Base-by-base conservation (phyloP, 2,329 filamentous ascomycete species). In the Keithomyces neogunnii region DNA sequence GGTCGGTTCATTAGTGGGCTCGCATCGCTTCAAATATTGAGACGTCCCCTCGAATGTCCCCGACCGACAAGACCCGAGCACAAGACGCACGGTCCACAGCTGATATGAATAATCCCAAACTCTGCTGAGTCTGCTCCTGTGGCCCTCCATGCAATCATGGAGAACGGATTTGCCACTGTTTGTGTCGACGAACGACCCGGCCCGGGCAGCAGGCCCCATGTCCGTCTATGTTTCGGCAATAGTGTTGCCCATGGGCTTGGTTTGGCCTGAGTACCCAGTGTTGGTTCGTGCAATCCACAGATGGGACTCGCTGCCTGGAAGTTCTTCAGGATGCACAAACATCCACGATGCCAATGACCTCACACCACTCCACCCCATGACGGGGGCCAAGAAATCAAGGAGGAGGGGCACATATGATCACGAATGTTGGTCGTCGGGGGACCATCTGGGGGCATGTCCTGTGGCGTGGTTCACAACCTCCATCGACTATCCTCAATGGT, bases 381-480 rank as follows among this genome's bases (percentile, higher is more conserved):
- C 19, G 19, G n/a, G 11, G 66, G 53, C 42, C 66, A 73, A 47
- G 77, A 68, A 7, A 69, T 70, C 4, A 74, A 69, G 29, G 77
- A 70, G 1, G 0, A 76, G 61, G 0, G 70, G 73, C 39, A 77
- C 6, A 35, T 11, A 6, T 6, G 28, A 44, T 11, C 40, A 30
- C 11, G n/a, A 40, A 26, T 40, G 13, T 40, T 26, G 19, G 19
- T 19, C 19, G 19, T 19, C 19, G 19, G 19, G 19, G 19, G 19
- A 19, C 19, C 19, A 19, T 19, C 19, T 19, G 19, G 19, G 19
- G 19, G 19, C 19, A 19, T 19, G 19, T 19, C 19, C 19, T 19
- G 19, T 19, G 19, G 19, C 19, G 19, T 19, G 38, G 19, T 40
- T 26, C 38, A 40, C 38, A 40, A 19, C 38, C 38, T 40, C 4